Percentiles rank a stretch among this genome's conserved stretches.
Evolutionary conservation across 2,329 filamentous ascomycete genomes (phyloP).

Genomic region (Arthroderma sp.): DNA sequence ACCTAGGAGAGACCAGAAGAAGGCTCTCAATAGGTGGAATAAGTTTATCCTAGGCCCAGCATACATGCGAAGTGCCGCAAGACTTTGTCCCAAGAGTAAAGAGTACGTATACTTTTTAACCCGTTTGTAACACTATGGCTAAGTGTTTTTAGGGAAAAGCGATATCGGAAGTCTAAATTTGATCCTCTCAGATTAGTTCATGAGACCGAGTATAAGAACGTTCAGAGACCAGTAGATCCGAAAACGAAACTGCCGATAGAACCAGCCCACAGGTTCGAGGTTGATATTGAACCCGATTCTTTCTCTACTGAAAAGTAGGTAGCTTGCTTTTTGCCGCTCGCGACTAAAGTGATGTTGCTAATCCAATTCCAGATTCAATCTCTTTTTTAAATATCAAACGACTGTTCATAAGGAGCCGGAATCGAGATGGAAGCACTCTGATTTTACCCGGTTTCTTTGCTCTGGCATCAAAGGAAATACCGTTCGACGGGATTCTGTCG

Average conservation of each 20-base stretch:
- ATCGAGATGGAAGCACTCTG: conserved; percentile 30
- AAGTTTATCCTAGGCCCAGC: conserved; percentile 35
- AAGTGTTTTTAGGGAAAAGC: conserved; percentile 27
- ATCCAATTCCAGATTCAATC: conserved; percentile 22
- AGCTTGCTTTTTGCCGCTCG: neutral
- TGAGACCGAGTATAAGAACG: conserved; percentile 30
- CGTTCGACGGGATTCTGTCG: conserved; percentile 22
- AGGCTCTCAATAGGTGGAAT: conserved; percentile 37
- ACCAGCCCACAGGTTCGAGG: conserved; percentile 37
- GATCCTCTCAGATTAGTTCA: conserved; percentile 31
- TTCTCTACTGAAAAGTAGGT: conserved; percentile 34
- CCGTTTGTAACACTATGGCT: neutral
- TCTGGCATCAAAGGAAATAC: conserved; percentile 30
- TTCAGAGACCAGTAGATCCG: conserved; percentile 32
- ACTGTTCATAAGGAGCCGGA: conserved; percentile 33
- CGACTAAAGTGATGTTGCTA: too few relatives aligned
- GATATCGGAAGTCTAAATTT: conserved; percentile 29
- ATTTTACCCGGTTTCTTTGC: conserved; percentile 37
- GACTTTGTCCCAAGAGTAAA: conserved; percentile 31
- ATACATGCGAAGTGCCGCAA: conserved; percentile 33
- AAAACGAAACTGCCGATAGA: conserved; percentile 32
- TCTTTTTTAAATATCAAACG: conserved; percentile 36
- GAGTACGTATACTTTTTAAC: conserved; percentile 22
- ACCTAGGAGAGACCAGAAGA: conserved; percentile 33
- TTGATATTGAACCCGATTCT: conserved; percentile 35